These are phyloP conservation scores for Rhodocollybia butyracea DNA, from an alignment of 768 basidiomycete species.

Conservation along the genomic window DNA sequence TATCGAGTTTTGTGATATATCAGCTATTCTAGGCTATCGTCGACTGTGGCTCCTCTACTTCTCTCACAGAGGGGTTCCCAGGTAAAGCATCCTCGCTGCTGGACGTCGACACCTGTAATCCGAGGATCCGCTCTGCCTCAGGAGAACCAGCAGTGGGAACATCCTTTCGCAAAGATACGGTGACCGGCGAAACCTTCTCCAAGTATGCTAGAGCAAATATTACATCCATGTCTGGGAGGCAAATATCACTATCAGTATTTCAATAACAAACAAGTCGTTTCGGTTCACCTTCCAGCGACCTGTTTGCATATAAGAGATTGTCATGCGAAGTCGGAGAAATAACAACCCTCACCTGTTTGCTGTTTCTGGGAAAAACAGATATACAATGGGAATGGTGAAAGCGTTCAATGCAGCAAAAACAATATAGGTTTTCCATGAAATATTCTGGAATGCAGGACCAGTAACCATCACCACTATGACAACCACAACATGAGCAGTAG, in stretches of 20 bases:
- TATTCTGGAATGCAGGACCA: slow-evolving; percentile 54
- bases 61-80: background rate
- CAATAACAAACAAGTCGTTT: background rate
- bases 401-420: slow-evolving; percentile 58
- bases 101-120: slow-evolving; percentile 16
- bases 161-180: slow-evolving; percentile 41
- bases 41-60: background rate
- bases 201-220: slow-evolving; percentile 43
- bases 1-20: too few relatives aligned
- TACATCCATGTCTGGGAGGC: slow-evolving; percentile 38
- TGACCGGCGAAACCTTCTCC: slow-evolving; percentile 40
- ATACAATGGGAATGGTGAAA: slow-evolving; percentile 53
- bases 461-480: slow-evolving; percentile 54
- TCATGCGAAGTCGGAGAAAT: too few relatives aligned
- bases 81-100: background rate
- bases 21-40: background rate
- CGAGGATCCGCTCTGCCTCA: slow-evolving; percentile 42
- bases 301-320: too few relatives aligned
- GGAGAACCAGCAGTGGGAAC: slow-evolving; percentile 40
- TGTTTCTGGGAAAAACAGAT: slow-evolving; percentile 62
- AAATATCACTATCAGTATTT: background rate
- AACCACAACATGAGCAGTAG: background rate
- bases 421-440: slow-evolving; percentile 60
- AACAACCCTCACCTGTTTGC: slow-evolving; percentile 57
- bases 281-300: slow-evolving; percentile 46